Evolutionary conservation across 2,329 filamentous ascomycete species (phyloP).

Genomic region (Anisogramma anomala): DNA sequence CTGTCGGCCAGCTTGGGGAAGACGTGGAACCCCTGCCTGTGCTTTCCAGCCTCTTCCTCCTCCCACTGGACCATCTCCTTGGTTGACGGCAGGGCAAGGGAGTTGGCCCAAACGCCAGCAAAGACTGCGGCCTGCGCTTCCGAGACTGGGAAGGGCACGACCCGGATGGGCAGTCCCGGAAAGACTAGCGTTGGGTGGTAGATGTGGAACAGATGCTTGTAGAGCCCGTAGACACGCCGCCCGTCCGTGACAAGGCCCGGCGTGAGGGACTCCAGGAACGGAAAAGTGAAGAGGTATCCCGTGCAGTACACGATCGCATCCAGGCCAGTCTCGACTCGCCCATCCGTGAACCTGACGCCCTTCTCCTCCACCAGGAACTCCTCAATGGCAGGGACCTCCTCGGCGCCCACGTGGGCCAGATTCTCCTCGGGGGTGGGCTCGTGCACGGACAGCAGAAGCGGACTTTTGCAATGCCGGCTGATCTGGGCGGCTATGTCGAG

Average conservation of each 20-base stretch:
- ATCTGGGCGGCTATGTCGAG: constrained; percentile 76
- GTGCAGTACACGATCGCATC: constrained; percentile 80
- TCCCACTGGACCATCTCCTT: constrained; percentile 63
- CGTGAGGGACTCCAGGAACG: constrained; percentile 47
- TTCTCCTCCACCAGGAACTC: constrained; percentile 42
- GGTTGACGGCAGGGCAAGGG: constrained; percentile 50
- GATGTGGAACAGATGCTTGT: constrained; percentile 68
- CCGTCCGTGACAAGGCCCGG: constrained; percentile 54
- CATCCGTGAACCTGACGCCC: constrained; percentile 54
- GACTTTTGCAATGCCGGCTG: constrained; percentile 42
- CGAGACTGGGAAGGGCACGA: constrained; percentile 77
- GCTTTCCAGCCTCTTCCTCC: constrained; percentile 39
- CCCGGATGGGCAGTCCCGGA: constrained; percentile 61
- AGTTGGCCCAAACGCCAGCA: constrained; percentile 64
- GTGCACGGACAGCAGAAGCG: constrained; percentile 54
- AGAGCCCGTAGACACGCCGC: constrained; percentile 57
- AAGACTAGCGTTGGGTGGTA: constrained; percentile 69
- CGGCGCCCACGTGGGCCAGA: constrained; percentile 33
- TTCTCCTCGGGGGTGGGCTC: constrained; percentile 35
- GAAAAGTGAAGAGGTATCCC: constrained; percentile 76
- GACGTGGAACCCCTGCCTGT: constrained; percentile 34
- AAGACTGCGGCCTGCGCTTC: constrained; percentile 72
- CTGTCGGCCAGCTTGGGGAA: constrained; percentile 49
- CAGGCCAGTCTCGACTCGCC: constrained; percentile 51
- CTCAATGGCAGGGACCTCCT: constrained; percentile 46